Percentiles rank a stretch among this genome's conserved stretches.
phyloP scores from a whole-genome alignment of 306 rosid genomes.

The Trifolium pratense region DNA sequence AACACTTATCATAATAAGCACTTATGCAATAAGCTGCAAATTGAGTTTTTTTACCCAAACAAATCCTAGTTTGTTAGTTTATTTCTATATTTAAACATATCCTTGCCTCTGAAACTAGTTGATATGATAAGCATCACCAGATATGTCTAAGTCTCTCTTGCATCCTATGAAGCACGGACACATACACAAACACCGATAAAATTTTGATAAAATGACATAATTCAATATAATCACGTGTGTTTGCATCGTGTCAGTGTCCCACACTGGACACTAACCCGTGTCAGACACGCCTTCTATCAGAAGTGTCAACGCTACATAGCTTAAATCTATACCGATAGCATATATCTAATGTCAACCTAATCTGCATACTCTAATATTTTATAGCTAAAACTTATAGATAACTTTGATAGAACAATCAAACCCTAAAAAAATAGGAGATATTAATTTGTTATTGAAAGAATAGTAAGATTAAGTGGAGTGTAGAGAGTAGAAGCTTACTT shows the following conservation, averaged over 20 bases:
- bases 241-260: too few species aligned
- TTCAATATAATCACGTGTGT: too few species aligned
- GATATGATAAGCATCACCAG: not conserved
- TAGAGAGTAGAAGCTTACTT: slow-evolving; percentile 23
- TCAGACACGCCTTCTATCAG: too few species aligned
- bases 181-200: too few species aligned
- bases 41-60: too few species aligned
- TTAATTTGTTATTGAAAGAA: not conserved
- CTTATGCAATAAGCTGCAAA: too few species aligned
- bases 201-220: too few species aligned
- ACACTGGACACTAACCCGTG: too few species aligned
- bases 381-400: not conserved
- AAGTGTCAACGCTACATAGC: too few species aligned
- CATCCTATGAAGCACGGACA: not conserved
- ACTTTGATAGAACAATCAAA: not conserved
- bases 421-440: not conserved
- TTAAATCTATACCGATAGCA: not conserved
- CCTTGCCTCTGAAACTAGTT: not conserved
- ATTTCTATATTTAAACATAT: too few species aligned
- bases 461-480: not conserved
- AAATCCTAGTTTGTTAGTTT: too few species aligned
- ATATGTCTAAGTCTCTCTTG: not conserved
- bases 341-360: not conserved
- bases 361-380: not conserved
- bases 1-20: too few species aligned